Evolutionary conservation across 1,139 yeast genomes (phyloP).

Genomic region (Hemisphaericaspora subhashii): DNA sequence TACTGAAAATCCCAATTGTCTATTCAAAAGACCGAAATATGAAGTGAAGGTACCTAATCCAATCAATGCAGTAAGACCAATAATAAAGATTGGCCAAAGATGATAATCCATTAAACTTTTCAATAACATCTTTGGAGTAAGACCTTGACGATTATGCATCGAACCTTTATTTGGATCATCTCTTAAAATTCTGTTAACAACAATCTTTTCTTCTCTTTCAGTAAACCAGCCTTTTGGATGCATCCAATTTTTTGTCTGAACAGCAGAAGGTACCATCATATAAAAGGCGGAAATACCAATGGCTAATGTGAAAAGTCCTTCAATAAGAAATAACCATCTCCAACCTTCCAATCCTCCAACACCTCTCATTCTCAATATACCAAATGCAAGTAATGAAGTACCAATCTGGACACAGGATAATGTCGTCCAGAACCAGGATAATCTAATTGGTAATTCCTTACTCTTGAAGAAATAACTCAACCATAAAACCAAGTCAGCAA

Average conservation of each 20-base stretch:
- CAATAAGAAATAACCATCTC: conserved; percentile 66
- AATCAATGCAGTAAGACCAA: too few species aligned
- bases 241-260: conserved; percentile 52
- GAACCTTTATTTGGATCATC: too few species aligned
- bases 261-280: conserved; percentile 60
- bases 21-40: too few species aligned
- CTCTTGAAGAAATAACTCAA: conserved; percentile 27
- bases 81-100: too few species aligned
- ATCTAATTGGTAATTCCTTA: conserved; percentile 26
- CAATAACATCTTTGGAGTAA: too few species aligned
- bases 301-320: conserved; percentile 55
- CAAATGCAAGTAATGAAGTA: conserved; percentile 39
- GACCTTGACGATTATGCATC: too few species aligned
- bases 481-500: conserved; percentile 29
- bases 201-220: conserved; percentile 59
- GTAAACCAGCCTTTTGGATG: conserved; percentile 63
- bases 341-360: conserved; percentile 46
- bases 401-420: conserved; percentile 32
- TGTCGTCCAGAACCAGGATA: conserved; percentile 20
- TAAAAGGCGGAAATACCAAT: conserved; percentile 55
- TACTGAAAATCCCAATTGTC: too few species aligned
- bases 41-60: too few species aligned
- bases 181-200: too few species aligned
- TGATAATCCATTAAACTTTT: too few species aligned
- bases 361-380: conserved; percentile 26